These are phyloP conservation scores for Fusarium virguliforme DNA, from an alignment of 2,329 filamentous ascomycete genomes.

Conservation along the genomic window DNA sequence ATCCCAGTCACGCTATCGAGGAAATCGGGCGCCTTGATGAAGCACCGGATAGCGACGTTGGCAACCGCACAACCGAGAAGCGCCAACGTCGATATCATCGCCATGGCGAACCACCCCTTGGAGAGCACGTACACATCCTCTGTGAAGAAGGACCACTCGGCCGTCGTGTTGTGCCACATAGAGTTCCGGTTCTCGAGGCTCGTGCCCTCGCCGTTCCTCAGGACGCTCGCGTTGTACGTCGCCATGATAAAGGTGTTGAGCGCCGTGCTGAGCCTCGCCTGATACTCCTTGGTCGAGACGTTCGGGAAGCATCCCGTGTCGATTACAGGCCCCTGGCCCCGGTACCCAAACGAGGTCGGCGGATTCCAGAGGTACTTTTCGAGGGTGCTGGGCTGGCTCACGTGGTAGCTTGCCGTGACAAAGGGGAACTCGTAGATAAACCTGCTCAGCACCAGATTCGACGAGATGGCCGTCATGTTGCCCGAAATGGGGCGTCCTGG, in stretches of 20 bases:
- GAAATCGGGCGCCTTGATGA: constrained; percentile 26
- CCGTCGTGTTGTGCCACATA: constrained; percentile 18
- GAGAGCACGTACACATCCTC: constrained; percentile 17
- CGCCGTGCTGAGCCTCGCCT: neutral
- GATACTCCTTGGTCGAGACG: neutral
- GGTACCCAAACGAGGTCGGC: neutral
- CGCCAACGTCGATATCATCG: neutral
- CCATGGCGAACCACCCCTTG: constrained; percentile 18
- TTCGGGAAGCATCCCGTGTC: neutral
- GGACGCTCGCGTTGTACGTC: rapidly evolving
- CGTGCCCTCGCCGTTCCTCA: constrained; percentile 5
- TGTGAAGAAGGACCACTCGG: constrained; percentile 11
- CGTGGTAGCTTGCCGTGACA: neutral
- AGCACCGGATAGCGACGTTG: constrained; percentile 14
- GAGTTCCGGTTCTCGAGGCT: neutral
- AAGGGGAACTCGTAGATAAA: neutral
- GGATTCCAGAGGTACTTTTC: neutral
- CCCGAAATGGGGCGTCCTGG: neutral
- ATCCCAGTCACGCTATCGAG: constrained; percentile 20
- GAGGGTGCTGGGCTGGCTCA: too few relatives aligned
- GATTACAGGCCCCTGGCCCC: neutral
- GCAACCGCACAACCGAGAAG: neutral
- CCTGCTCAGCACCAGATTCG: neutral
- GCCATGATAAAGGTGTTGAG: constrained; percentile 11
- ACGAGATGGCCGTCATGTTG: constrained; percentile 14